These are phyloP conservation scores for Penicillium frequentans DNA, from an alignment of 2,329 filamentous ascomycete species.

Conservation along the genomic window DNA sequence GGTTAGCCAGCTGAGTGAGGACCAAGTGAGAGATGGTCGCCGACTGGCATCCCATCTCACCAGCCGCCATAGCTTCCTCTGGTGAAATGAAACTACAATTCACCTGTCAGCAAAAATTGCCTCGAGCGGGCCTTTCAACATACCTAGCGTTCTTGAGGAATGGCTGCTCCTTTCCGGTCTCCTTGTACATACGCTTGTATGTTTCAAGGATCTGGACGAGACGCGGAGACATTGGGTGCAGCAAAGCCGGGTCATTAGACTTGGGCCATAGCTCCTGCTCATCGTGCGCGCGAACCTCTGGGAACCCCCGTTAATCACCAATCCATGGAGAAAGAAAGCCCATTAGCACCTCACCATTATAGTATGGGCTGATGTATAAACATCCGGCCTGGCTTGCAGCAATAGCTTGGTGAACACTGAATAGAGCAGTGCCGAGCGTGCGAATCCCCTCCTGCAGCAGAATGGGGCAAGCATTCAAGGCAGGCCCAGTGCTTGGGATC, in stretches of 20 bases:
- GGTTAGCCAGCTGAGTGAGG: conserved; percentile 12
- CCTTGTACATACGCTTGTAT: conserved; percentile 47
- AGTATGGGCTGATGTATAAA: conserved; percentile 53
- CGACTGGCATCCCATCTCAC: conserved; percentile 16
- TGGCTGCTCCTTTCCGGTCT: conserved; percentile 52
- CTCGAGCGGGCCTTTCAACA: not conserved
- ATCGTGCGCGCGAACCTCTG: conserved; percentile 48
- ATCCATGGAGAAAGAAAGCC: not conserved
- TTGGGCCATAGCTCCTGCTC: conserved; percentile 49
- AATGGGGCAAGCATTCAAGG: conserved; percentile 47
- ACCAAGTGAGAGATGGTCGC: conserved; percentile 15
- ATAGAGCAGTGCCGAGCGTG: conserved; percentile 51
- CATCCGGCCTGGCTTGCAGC: conserved; percentile 51
- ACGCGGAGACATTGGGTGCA: conserved; percentile 51
- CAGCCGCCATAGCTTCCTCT: conserved; percentile 16
- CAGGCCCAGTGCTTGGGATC: conserved; percentile 52
- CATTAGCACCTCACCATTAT: conserved; percentile 40
- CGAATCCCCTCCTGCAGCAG: conserved; percentile 48
- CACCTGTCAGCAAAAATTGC: not conserved
- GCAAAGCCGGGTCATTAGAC: conserved; percentile 47
- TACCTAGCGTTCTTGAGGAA: conserved; percentile 50
- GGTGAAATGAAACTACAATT: conserved; percentile 12
- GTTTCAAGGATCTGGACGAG: conserved; percentile 52
- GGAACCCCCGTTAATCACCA: not conserved
- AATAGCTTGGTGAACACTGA: conserved; percentile 51